Evolutionary conservation across 169 alveolate species (phyloP), one percentile per base, ranked within the genome.

Genomic region (Cryptosporidium xiaoi): DNA sequence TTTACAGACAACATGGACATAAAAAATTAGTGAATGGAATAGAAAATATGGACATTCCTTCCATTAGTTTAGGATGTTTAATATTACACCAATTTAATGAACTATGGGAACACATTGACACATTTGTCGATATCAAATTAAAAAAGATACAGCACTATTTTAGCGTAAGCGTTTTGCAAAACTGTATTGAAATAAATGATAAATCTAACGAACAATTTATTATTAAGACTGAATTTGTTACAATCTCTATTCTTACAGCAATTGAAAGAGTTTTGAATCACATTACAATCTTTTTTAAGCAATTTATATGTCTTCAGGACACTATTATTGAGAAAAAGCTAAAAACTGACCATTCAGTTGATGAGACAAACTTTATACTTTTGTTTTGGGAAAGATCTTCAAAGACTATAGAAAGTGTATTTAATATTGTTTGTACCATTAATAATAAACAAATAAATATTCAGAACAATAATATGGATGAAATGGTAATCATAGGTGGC

Each of bases 41-140:
- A 4, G 77, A 77, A 13, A 53, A 60, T 20, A 34, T 56, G 77
- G 87, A 77, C 13, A 77, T 34, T 24, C 20, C 36, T 56, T 34
- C 64, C 24, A 77, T 60, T 20, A 2, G 36, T 44, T 77, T 60
- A 7, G 77, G 87, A 24, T 77, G 77, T 53, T 3, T 77, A 77
- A 62, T 77, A n/a, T 20, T 77, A 34, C 51, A 77, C 31, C 58
- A 77, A 24, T 77, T 77, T 44, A 64, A 64, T 48, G 87, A 77
- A 40, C n/a, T 77, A 62, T 77, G 77, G 87, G 87, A 77, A 27
- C 87, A 77, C 51, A 62, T 77, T 36, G 69, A 77, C 33, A 77
- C 34, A 12, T 8, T 77, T 24, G 71, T 77, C 34, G 87, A 77
- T 34, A 62, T 77, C 12, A 24, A 20, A 20, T 48, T 77, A 10